These are phyloP conservation scores for Ophiostoma sp. DNA, from an alignment of 2,329 filamentous ascomycete species.

Conservation along the genomic window DNA sequence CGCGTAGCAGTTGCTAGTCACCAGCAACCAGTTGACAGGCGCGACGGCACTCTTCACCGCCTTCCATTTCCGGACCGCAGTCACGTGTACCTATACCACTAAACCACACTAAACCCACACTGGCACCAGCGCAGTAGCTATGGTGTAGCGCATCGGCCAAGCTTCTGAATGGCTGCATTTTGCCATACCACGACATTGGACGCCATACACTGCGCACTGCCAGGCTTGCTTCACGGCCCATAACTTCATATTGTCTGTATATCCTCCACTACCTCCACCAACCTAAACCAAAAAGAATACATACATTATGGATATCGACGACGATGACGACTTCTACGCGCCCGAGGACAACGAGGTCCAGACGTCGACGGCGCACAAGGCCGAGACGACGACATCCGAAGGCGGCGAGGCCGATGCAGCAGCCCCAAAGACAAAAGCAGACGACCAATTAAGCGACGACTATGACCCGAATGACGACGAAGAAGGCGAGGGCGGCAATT, in stretches of 20 bases:
- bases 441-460: slow-evolving; percentile 45
- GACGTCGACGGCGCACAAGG: slow-evolving; percentile 24
- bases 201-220: background rate
- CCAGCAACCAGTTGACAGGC: background rate
- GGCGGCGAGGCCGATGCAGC: background rate
- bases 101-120: background rate
- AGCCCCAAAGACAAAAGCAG: slow-evolving; percentile 38
- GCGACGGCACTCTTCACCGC: slow-evolving; percentile 1
- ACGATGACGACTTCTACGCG: slow-evolving; percentile 63
- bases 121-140: background rate
- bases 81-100: background rate
- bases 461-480: slow-evolving; percentile 56
- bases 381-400: slow-evolving; percentile 29
- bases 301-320: slow-evolving; percentile 58
- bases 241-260: too few relatives aligned
- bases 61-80: background rate
- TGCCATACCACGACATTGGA: background rate
- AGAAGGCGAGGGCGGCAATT: slow-evolving; percentile 51
- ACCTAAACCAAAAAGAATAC: background rate
- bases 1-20: background rate
- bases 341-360: slow-evolving; percentile 49
- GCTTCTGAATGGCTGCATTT: slow-evolving; percentile 13
- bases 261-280: background rate
- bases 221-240: background rate
- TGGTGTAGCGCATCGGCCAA: slow-evolving; percentile 6